Percentiles rank a stretch among this genome's conserved stretches.
Evolutionary conservation across 108 stramenopile species (phyloP).

Genomic region (Cyclotella kingstonii): DNA sequence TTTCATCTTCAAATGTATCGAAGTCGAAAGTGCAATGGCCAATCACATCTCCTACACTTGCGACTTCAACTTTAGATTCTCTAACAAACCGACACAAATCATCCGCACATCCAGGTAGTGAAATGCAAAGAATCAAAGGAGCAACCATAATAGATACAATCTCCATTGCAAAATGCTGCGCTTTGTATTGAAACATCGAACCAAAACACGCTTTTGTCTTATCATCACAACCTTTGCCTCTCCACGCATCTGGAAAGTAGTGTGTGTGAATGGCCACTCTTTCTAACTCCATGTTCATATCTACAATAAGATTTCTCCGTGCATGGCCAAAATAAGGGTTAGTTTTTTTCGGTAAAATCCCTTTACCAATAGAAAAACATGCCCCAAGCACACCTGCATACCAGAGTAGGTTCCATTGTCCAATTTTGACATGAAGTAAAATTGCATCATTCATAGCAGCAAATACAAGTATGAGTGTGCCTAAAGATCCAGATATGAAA

Average conservation of each 20-base stretch:
- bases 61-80: slow-evolving; percentile 70
- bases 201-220: slow-evolving; percentile 61
- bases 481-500: slow-evolving; percentile 92
- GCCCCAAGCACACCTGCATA: slow-evolving; percentile 81
- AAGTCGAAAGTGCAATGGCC: slow-evolving; percentile 93
- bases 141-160: slow-evolving; percentile 80
- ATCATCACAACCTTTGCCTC: slow-evolving; percentile 59
- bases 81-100: slow-evolving; percentile 81
- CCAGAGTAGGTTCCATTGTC: slow-evolving; percentile 93
- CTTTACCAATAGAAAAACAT: slow-evolving; percentile 81
- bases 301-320: slow-evolving; percentile 56
- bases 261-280: slow-evolving; percentile 84
- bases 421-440: slow-evolving; percentile 89
- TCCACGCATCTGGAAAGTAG: slow-evolving; percentile 88
- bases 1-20: slow-evolving; percentile 75
- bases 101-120: slow-evolving; percentile 81
- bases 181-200: slow-evolving; percentile 85
- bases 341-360: slow-evolving; percentile 59
- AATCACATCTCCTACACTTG: slow-evolving; percentile 89
- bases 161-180: slow-evolving; percentile 72
- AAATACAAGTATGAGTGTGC: slow-evolving; percentile 85
- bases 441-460: slow-evolving; percentile 92
- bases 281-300: slow-evolving; percentile 69
- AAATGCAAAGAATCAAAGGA: slow-evolving; percentile 86
- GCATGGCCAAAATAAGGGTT: slow-evolving; percentile 46